These are phyloP conservation scores for Candida patagonica DNA, from an alignment of 805 yeast species.

Conservation along the genomic window DNA sequence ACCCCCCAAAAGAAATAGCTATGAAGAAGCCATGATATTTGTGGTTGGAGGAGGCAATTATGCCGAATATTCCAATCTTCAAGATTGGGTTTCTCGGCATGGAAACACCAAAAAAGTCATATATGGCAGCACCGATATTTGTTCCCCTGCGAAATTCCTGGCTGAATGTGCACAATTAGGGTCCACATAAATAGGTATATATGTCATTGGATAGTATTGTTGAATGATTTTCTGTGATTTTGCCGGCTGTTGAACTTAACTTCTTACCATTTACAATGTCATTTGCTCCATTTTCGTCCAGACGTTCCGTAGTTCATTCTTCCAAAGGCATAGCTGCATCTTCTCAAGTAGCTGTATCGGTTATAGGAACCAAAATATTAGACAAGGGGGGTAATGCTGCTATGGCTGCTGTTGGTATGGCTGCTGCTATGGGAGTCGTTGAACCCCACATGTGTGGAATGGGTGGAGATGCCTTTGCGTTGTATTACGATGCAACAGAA, in stretches of 20 bases:
- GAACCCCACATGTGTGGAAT: constrained; percentile 35
- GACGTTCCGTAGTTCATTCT: constrained; percentile 69
- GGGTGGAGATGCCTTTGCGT: constrained; percentile 43
- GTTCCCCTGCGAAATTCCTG: constrained; percentile 25
- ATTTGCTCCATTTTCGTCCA: constrained; percentile 30
- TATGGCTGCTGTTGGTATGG: constrained; percentile 36
- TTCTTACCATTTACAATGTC: background rate
- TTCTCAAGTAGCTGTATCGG: constrained; percentile 67
- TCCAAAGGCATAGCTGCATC: constrained; percentile 65
- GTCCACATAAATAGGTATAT: no score
- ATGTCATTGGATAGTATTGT: background rate
- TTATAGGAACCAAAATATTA: constrained; percentile 60
- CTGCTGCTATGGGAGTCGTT: constrained; percentile 29
- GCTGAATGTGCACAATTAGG: constrained; percentile 27
- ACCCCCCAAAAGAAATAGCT: constrained; percentile 77
- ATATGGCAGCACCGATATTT: constrained; percentile 78
- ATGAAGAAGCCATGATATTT: constrained; percentile 77
- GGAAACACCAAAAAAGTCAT: constrained; percentile 47
- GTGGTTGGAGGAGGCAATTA: constrained; percentile 97
- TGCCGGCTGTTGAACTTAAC: no score
- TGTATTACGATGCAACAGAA: constrained; percentile 43
- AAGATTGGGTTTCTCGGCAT: constrained; percentile 60
- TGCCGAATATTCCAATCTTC: constrained; percentile 85
- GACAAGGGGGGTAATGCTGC: constrained; percentile 60
- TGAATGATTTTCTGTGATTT: no score